Percentiles rank a stretch among this genome's conserved stretches.
Conservation (phyloP, 352 stramenopile species). For the Phytophthora pluvialis region DNA sequence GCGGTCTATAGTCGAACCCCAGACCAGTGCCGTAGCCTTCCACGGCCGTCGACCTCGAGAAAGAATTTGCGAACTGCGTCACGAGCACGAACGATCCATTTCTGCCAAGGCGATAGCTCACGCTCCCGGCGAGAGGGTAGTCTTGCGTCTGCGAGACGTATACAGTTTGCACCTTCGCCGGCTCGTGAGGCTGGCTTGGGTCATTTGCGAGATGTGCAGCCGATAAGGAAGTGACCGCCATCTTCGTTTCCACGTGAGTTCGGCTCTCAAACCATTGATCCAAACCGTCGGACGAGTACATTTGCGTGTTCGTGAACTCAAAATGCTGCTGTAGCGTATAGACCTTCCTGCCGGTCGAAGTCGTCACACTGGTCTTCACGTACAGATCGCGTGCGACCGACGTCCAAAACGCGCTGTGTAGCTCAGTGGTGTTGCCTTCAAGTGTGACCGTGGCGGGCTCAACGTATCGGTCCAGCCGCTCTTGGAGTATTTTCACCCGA, state of each 20-base stretch:
- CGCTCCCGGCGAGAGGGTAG: conserved; percentile 57
- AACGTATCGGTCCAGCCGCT: conserved; percentile 33
- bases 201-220: not conserved
- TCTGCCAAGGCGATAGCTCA: conserved; percentile 48
- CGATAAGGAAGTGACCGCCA: conserved; percentile 34
- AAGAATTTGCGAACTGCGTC: conserved; percentile 52
- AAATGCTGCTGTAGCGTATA: conserved; percentile 62
- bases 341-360: conserved; percentile 56
- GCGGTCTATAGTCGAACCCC: conserved; percentile 23
- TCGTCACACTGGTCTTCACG: conserved; percentile 61
- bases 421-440: conserved; percentile 17
- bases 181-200: not conserved
- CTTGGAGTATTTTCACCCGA: conserved; percentile 40
- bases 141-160: conserved; percentile 45
- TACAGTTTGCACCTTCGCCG: conserved; percentile 21
- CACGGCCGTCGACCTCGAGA: conserved; percentile 37
- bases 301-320: conserved; percentile 56
- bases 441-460: conserved; percentile 17
- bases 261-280: conserved; percentile 53
- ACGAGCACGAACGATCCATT: conserved; percentile 51
- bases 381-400: conserved; percentile 45
- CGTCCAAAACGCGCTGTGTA: conserved; percentile 60
- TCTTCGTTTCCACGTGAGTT: conserved; percentile 43
- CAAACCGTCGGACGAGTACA: conserved; percentile 55
- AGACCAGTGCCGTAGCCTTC: conserved; percentile 19